Percentiles rank a stretch among this genome's conserved stretches.
Evolutionary conservation across 2,329 filamentous ascomycete species (phyloP).

Genomic region (Nakataea oryzae): DNA sequence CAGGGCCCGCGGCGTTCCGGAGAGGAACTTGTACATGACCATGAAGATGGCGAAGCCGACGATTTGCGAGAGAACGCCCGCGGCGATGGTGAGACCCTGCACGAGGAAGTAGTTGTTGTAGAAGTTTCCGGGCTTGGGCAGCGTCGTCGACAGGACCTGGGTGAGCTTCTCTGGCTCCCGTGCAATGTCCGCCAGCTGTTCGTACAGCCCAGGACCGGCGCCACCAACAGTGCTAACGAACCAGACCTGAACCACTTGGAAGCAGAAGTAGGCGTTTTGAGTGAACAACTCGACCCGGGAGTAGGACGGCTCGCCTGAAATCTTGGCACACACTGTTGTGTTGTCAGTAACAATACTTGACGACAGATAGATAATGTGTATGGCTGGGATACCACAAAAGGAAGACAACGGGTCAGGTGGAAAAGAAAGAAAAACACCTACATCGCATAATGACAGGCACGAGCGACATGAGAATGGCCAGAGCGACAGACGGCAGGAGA

Average conservation of each 20-base stretch:
- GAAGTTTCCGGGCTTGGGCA: conserved; percentile 84
- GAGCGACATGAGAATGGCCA: conserved; percentile 77
- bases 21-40: conserved; percentile 62
- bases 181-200: conserved; percentile 51
- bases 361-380: neutral
- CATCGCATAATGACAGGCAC: conserved; percentile 73
- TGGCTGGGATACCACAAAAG: neutral
- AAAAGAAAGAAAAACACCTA: too few relatives aligned
- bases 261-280: conserved; percentile 84
- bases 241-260: conserved; percentile 83
- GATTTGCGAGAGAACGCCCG: conserved; percentile 61
- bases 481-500: conserved; percentile 67
- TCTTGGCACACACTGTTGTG: conserved; percentile 57
- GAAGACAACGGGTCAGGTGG: neutral
- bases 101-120: conserved; percentile 94
- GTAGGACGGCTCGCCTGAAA: conserved; percentile 69
- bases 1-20: conserved; percentile 69
- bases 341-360: too few relatives aligned
- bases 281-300: conserved; percentile 79
- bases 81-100: conserved; percentile 73
- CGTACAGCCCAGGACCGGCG: conserved; percentile 61
- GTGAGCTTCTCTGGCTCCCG: conserved; percentile 52
- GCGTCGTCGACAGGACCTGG: conserved; percentile 55
- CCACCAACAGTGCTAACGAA: conserved; percentile 73
- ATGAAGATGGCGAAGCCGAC: conserved; percentile 64